Conservation (phyloP, 495 filamentous ascomycete species). For the Annulohypoxylon stygium region DNA sequence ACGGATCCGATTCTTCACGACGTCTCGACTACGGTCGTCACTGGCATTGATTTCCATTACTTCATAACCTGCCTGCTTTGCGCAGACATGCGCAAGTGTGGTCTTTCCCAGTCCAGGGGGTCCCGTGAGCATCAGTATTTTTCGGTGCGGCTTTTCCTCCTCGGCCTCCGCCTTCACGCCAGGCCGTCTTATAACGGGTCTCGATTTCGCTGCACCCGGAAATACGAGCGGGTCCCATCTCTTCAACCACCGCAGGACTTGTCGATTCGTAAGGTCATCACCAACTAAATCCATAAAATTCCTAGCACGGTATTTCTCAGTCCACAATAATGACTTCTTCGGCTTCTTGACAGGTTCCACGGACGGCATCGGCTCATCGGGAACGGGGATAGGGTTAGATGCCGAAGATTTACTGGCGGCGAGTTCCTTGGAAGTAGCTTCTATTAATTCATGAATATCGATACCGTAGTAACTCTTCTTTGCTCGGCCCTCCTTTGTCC, state of each 20-base stretch:
- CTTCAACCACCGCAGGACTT: conserved; percentile 94
- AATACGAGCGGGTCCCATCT: conserved; percentile 94
- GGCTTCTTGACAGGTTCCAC: conserved; percentile 57
- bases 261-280: conserved; percentile 92
- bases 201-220: conserved; percentile 73
- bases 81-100: conserved; percentile 95
- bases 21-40: conserved; percentile 79
- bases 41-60: conserved; percentile 91
- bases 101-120: conserved; percentile 96
- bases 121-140: conserved; percentile 89
- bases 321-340: conserved; percentile 75
- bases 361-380: conserved; percentile 49
- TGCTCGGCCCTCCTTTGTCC: conserved; percentile 75
- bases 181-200: conserved; percentile 53
- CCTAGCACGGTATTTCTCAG: conserved; percentile 90
- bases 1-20: conserved; percentile 89
- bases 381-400: conserved; percentile 34
- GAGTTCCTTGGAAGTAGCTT: conserved; percentile 70
- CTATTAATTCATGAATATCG: conserved; percentile 84
- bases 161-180: conserved; percentile 59
- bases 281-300: conserved; percentile 94
- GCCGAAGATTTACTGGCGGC: conserved; percentile 39
- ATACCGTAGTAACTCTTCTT: conserved; percentile 90
- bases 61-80: conserved; percentile 93
- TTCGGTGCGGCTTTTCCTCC: conserved; percentile 79